Base-by-base conservation (phyloP, 805 yeast genomes). In the Sugiyamaella valdiviana region DNA sequence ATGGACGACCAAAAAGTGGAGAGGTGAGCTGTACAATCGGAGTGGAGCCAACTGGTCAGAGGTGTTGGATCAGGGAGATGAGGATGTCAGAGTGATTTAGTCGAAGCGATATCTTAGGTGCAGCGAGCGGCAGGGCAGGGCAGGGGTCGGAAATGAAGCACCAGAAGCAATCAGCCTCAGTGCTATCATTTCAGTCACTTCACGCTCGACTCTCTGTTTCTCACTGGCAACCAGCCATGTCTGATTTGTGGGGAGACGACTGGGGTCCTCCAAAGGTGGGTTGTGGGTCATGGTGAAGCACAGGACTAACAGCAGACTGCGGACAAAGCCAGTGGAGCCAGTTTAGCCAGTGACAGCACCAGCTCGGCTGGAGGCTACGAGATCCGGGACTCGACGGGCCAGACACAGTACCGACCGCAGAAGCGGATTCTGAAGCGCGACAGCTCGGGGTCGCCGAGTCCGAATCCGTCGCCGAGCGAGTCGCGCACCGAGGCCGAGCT, bases 391-490 rank as follows among this genome's bases (percentile, higher is more conserved):
- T 42, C 46, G 12, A 49, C 53, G 19, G 17, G 23, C 10, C 48
- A 36, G 21, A 52, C 51, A 7, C 36, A 39, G n/a, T 53, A 50
- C 44, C 50, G 48, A 42, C 57, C 58, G 10, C 53, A 52, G 39
- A 19, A 53, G 41, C 46, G 46, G 45, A 45, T 56, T 5, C 49
- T 55, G 29, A 56, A 51, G 38, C 41, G 58, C 12, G 49, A 50
- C n/a, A n/a, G n/a, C 12, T 38, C 38, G 20, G 36, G 15, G 40
- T 15, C 17, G 20, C 41, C 23, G 21, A 40, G 23, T 14, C 36
- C 37, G 22, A 21, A n/a, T 15, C 26, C 19, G 6, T 20, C 42
- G 14, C 39, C 32, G 39, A 36, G 38, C 12, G 24, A 35, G 16
- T 22, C 42, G 17, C 35, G 40, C 9, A 44, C 39, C 7, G 39